These are phyloP conservation scores for Bombardia bombarda DNA, from an alignment of 495 filamentous ascomycete species.

Conservation along the genomic window DNA sequence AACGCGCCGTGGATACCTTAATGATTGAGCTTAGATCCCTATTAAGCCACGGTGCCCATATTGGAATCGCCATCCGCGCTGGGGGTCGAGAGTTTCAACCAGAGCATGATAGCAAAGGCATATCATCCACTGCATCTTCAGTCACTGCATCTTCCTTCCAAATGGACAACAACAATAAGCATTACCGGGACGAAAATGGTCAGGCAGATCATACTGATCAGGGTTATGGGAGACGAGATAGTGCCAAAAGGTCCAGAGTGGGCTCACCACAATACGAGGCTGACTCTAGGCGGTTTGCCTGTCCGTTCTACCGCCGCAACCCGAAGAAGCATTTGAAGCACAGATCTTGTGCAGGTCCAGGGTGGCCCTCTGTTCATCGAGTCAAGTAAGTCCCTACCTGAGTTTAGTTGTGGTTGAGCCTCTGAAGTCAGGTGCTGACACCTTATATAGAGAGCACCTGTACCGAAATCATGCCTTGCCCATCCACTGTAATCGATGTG, in stretches of 20 bases:
- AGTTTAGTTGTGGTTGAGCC: neutral
- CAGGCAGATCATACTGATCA: too few relatives aligned
- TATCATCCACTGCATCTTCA: too few relatives aligned
- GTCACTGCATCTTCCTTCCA: neutral
- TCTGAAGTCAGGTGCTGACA: neutral
- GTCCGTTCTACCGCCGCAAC: constrained; percentile 8
- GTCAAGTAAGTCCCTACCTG: constrained; percentile 5
- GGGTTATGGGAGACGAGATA: neutral
- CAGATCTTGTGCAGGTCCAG: constrained; percentile 4
- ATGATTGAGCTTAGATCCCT: constrained; percentile 1
- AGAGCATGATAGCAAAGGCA: too few relatives aligned
- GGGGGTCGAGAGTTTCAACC: neutral
- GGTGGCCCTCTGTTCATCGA: neutral
- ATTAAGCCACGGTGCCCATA: neutral
- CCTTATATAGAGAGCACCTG: constrained; percentile 4
- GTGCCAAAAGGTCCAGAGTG: neutral
- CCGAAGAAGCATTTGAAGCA: constrained; percentile 2
- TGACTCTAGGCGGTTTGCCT: constrained; percentile 1
- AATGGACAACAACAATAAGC: neutral
- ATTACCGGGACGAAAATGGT: neutral
- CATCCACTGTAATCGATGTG: constrained; percentile 3
- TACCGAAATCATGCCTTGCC: constrained; percentile 7
- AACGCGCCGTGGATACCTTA: neutral
- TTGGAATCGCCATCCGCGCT: neutral
- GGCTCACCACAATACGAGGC: too few relatives aligned